Evolutionary conservation across 2,329 filamentous ascomycete species (phyloP), one percentile per base, ranked within the genome.

Genomic region (Paracamarosporium sp.): DNA sequence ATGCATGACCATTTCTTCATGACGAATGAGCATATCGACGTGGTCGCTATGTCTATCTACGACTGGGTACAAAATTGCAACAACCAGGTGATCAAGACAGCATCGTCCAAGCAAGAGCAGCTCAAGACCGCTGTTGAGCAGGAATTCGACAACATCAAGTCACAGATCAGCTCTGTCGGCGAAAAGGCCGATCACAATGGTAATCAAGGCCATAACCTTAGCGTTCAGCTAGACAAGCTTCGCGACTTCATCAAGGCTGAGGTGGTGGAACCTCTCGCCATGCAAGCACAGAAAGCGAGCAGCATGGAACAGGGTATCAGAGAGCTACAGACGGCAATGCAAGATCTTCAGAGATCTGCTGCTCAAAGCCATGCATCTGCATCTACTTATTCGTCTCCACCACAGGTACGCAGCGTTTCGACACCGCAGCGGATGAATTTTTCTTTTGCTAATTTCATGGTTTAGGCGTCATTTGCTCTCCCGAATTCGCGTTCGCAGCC

Each of bases 11-110:
- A 75, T 53, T 76, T 77, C 62, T 69, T 62, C 57, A 73, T 74
- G 66, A 68, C 67, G 8, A 74, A 76, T 47, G 67, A 72, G 47
- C 75, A 77, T 60, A 68, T 77, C 20, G 74, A 76, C 35, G 65
- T 72, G 6, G 60, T 72, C 1, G 70, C 64, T 33, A 66, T 70
- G 40, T 70, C 64, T 6, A 63, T 66, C 0, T 71, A 67, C 53
- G 71, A 74, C 45, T 51, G 61, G 31, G 54, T 74, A 3, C 59
- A 62, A 13, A 50, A 52, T 25, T 51, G 60, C 38, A 63, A 56
- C 30, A 58, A 64, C 48, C 51, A 67, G 12, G 57, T 62, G 20
- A 56, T 54, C 30, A 54, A 25, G 22, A 33, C 41, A 24, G 50
- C 60, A 17, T 55, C 54, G 7, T 38, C 56, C n/a, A 69, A 64